Conservation (phyloP, 2,329 filamentous ascomycete species). For the Colletotrichum sansevieriae region DNA sequence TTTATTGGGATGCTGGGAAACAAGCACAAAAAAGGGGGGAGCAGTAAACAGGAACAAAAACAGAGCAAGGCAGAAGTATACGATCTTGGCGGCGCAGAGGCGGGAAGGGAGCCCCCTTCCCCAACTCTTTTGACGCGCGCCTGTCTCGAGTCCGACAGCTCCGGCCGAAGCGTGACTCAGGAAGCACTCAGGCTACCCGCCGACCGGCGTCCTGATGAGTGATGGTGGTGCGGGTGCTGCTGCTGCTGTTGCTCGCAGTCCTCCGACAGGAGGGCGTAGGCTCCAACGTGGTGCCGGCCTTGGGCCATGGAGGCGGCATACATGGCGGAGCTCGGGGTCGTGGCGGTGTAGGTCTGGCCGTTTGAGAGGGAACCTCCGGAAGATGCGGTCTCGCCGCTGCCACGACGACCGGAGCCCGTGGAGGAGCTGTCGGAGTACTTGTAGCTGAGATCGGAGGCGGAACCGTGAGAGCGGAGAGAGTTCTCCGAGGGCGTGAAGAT, state of each 20-base stretch:
- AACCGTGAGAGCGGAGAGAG: conserved; percentile 37
- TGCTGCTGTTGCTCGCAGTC: conserved; percentile 18
- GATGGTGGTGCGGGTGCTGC: conserved; percentile 22
- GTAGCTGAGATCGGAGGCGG: conserved; percentile 39
- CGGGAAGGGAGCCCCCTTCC: conserved; percentile 3
- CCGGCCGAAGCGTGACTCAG: conserved; percentile 14
- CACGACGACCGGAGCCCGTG: conserved; percentile 16
- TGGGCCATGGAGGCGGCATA: conserved; percentile 28
- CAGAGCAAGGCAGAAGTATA: conserved; percentile 2
- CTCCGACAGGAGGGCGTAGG: conserved; percentile 27
- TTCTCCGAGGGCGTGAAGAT: conserved; percentile 40
- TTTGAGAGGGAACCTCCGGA: conserved; percentile 30
- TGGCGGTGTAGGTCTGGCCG: conserved; percentile 38
- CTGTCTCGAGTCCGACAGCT: conserved; percentile 16
- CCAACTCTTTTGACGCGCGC: not conserved
- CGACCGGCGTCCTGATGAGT: conserved; percentile 5
- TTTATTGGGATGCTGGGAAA: not conserved
- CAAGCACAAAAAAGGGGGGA: not conserved
- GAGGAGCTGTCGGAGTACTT: conserved; percentile 38
- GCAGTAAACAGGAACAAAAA: conserved; percentile 6
- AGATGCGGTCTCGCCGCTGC: conserved; percentile 27
- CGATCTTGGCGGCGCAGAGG: conserved; percentile 3
- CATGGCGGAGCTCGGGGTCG: conserved; percentile 28
- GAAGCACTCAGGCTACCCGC: conserved; percentile 23
- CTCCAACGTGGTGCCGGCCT: conserved; percentile 18